These are phyloP conservation scores for Aschersonia sp. DNA, from an alignment of 2,329 filamentous ascomycete species.

Conservation along the genomic window DNA sequence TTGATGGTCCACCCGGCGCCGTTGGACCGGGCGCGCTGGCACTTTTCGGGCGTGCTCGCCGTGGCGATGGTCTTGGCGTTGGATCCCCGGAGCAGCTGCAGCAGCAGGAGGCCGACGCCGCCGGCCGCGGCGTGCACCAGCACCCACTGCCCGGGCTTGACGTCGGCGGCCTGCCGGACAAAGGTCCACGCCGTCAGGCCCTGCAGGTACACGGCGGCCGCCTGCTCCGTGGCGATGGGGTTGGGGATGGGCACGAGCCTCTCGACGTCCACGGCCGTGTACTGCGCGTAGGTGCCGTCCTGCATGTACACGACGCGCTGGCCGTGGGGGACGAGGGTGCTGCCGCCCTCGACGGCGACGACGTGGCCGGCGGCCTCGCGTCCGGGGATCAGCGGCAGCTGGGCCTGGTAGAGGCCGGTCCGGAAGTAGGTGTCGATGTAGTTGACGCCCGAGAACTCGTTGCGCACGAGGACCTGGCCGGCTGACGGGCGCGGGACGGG, in stretches of 20 bases:
- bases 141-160: slow-evolving; percentile 65
- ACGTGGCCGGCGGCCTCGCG: slow-evolving; percentile 66
- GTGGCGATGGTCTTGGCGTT: slow-evolving; percentile 72
- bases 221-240: slow-evolving; percentile 42
- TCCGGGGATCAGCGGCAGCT: slow-evolving; percentile 64
- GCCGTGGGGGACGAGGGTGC: slow-evolving; percentile 35
- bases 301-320: slow-evolving; percentile 58
- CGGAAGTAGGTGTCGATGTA: slow-evolving; percentile 91
- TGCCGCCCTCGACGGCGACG: slow-evolving; percentile 34
- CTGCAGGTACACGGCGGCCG: slow-evolving; percentile 60
- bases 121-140: slow-evolving; percentile 79
- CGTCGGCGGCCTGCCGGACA: slow-evolving; percentile 60
- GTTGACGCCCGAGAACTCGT: slow-evolving; percentile 69
- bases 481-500: slow-evolving; percentile 51
- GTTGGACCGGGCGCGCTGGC: slow-evolving; percentile 49
- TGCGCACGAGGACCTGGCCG: slow-evolving; percentile 68
- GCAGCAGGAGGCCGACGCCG: slow-evolving; percentile 62
- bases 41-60: slow-evolving; percentile 59
- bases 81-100: slow-evolving; percentile 56
- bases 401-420: slow-evolving; percentile 60
- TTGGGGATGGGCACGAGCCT: slow-evolving; percentile 50
- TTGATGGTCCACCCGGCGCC: slow-evolving; percentile 62
- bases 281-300: slow-evolving; percentile 38
- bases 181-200: slow-evolving; percentile 73
- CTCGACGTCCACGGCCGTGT: slow-evolving; percentile 34